phyloP scores from a whole-genome alignment of 169 alveolate genomes.

The Eimeria acervulina region DNA sequence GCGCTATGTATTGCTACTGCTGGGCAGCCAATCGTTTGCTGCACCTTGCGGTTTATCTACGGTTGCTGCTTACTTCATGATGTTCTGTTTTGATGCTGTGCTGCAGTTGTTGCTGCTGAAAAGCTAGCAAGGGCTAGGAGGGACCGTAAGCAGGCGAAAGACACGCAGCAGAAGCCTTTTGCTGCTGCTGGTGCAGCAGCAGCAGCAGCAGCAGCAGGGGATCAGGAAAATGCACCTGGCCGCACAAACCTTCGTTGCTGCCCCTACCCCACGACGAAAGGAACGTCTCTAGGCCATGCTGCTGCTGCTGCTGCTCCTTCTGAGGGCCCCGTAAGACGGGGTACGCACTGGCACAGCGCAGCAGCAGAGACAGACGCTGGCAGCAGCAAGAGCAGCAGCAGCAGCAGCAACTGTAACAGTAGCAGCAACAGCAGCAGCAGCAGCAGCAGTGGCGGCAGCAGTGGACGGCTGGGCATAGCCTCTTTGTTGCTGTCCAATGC shows the following conservation, averaged over 20 bases:
- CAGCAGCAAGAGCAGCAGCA: slow-evolving; percentile 13
- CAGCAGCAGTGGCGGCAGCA: slow-evolving; percentile 16
- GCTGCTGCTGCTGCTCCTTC: not conserved
- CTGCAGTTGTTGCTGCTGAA: slow-evolving; percentile 64
- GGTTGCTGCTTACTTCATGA: not conserved
- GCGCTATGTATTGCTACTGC: not conserved
- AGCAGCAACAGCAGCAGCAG: not conserved
- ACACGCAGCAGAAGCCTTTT: not conserved
- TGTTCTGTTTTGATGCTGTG: not conserved
- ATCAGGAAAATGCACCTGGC: slow-evolving; percentile 39
- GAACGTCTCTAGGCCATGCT: not conserved
- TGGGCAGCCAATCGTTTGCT: not conserved
- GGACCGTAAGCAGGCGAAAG: slow-evolving; percentile 44
- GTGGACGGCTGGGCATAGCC: not conserved
- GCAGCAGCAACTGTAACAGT: not conserved
- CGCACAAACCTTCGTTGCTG: slow-evolving; percentile 7
- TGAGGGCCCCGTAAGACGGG: not conserved
- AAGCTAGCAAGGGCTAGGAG: slow-evolving; percentile 42
- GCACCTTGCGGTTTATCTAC: not conserved
- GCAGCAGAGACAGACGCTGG: not conserved
- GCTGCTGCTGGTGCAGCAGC: slow-evolving; percentile 25
- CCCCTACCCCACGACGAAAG: slow-evolving; percentile 20
- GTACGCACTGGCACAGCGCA: slow-evolving; percentile 5
- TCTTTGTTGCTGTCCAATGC: slow-evolving; percentile 32
- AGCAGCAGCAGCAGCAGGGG: not conserved